Conservation (phyloP, 2,329 filamentous ascomycete genomes). For the Fusarium sp. region DNA sequence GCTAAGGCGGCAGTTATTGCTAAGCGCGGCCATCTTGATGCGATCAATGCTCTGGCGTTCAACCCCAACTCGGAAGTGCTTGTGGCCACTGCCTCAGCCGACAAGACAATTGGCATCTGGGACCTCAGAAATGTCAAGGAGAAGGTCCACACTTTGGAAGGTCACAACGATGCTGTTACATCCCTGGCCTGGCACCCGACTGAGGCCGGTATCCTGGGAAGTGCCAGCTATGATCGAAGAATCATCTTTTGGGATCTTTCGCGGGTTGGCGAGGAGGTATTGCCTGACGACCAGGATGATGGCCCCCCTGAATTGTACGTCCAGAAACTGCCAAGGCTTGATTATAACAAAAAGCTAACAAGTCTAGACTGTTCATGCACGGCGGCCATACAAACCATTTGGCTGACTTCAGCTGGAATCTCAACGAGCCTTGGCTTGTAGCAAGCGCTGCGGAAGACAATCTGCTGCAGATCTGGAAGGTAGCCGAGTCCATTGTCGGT, state of each 20-base stretch:
- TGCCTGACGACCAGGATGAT: conserved; percentile 93
- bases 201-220: conserved; percentile 87
- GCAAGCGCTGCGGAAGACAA: conserved; percentile 97
- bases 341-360: conserved; percentile 28
- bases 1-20: conserved; percentile 75
- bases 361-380: conserved; percentile 88
- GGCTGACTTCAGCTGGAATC: conserved; percentile 97
- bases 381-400: conserved; percentile 97
- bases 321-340: neutral
- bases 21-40: conserved; percentile 82
- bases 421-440: conserved; percentile 95
- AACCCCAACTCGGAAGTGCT: conserved; percentile 91
- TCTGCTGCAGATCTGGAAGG: conserved; percentile 93
- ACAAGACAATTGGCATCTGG: conserved; percentile 96
- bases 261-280: conserved; percentile 91
- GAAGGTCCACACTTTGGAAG: conserved; percentile 89
- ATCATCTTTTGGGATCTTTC: conserved; percentile 98
- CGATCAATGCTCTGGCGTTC: conserved; percentile 95
- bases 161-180: conserved; percentile 88
- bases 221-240: conserved; percentile 89
- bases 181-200: conserved; percentile 95
- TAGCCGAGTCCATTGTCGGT: conserved; percentile 81
- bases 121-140: conserved; percentile 90
- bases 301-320: conserved; percentile 92
- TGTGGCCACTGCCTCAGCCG: conserved; percentile 90